A percentile compares a stretch with the other conserved stretches of the same genome.
These are phyloP conservation scores for Monilinia aucupariae DNA, from an alignment of 2,329 filamentous ascomycete genomes.

Conservation along the genomic window DNA sequence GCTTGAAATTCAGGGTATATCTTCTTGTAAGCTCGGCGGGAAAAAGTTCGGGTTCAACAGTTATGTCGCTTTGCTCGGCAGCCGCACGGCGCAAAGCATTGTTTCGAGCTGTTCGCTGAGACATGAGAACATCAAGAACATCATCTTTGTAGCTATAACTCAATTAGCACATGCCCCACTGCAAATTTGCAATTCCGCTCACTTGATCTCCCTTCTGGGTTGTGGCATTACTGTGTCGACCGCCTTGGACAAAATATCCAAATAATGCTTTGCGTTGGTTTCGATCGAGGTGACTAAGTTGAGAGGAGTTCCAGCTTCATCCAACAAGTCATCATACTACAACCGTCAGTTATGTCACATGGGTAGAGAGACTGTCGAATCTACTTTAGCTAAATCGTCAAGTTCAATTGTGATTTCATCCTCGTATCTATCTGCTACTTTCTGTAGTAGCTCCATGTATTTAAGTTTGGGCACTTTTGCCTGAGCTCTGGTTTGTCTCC, in stretches of 20 bases:
- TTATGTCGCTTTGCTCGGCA: slow-evolving; percentile 56
- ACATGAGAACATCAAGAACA: slow-evolving; percentile 93
- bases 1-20: slow-evolving; percentile 96
- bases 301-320: slow-evolving; percentile 50
- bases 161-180: not conserved
- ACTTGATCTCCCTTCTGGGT: slow-evolving; percentile 72
- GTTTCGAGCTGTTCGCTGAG: slow-evolving; percentile 81
- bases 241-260: slow-evolving; percentile 83
- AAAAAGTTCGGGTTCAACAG: slow-evolving; percentile 69
- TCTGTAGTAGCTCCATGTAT: slow-evolving; percentile 82
- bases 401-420: slow-evolving; percentile 81
- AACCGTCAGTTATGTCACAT: slow-evolving; percentile 15
- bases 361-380: slow-evolving; percentile 37
- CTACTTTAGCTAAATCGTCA: slow-evolving; percentile 74
- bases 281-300: slow-evolving; percentile 80
- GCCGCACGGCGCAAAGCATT: slow-evolving; percentile 65
- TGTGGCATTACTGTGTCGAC: slow-evolving; percentile 81
- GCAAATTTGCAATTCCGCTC: slow-evolving; percentile 34
- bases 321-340: slow-evolving; percentile 66
- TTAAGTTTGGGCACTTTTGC: slow-evolving; percentile 63
- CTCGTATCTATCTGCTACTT: slow-evolving; percentile 72
- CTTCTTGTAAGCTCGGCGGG: slow-evolving; percentile 86
- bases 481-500: slow-evolving; percentile 44
- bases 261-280: slow-evolving; percentile 88
- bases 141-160: slow-evolving; percentile 81